Percentiles rank a stretch among this genome's conserved stretches.
Evolutionary conservation across 805 yeast species (phyloP).

Genomic region (Candida sithepensis): DNA sequence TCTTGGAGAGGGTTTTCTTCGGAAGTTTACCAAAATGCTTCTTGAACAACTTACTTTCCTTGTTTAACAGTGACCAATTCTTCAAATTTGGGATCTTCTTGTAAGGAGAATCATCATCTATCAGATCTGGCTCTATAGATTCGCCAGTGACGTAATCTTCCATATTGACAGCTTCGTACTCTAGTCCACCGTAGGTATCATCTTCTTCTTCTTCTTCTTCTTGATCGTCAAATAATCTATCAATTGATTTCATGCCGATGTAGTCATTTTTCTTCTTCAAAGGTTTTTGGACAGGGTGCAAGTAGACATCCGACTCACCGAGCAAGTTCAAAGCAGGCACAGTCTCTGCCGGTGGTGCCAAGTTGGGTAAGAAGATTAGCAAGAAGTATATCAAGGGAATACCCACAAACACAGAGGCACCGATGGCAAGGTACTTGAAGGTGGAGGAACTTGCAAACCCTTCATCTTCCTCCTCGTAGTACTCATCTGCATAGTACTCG

Average conservation of each 20-base stretch:
- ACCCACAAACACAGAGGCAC: slow-evolving; percentile 9
- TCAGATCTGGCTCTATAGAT: slow-evolving; percentile 4
- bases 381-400: slow-evolving; percentile 26
- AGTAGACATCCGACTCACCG: slow-evolving; percentile 16
- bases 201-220: slow-evolving; percentile 1
- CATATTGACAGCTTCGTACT: slow-evolving; percentile 18
- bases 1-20: slow-evolving; percentile 1
- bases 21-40: slow-evolving; percentile 18
- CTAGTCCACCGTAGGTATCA: background rate
- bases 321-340: slow-evolving; percentile 27
- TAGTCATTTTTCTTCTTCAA: background rate
- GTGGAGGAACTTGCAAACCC: slow-evolving; percentile 3
- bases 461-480: slow-evolving; percentile 6
- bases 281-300: slow-evolving; percentile 29
- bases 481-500: slow-evolving; percentile 4
- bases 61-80: slow-evolving; percentile 16
- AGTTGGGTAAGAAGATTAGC: slow-evolving; percentile 28
- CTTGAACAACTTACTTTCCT: slow-evolving; percentile 15
- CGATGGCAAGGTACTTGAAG: background rate
- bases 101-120: slow-evolving; percentile 24
- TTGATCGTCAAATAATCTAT: background rate
- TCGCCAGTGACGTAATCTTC: slow-evolving; percentile 11
- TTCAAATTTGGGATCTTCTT: slow-evolving; percentile 25
- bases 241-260: background rate
- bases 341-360: slow-evolving; percentile 30